phyloP scores from a whole-genome alignment of 2,329 filamentous ascomycete species.

The Sporothrix protearum region DNA sequence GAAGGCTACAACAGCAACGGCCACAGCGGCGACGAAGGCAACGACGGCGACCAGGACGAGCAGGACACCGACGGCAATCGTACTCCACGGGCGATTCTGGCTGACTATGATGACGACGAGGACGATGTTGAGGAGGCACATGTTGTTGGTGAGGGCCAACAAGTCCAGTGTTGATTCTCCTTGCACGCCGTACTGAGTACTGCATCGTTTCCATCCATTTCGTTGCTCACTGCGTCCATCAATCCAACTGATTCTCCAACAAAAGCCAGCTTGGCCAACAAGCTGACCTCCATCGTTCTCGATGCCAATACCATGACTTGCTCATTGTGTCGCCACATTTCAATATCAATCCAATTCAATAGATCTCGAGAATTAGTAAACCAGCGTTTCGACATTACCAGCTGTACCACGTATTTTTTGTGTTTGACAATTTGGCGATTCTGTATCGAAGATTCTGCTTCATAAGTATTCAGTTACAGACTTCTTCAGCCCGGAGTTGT shows the following conservation, averaged over 20 bases:
- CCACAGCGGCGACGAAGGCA: neutral
- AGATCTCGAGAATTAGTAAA: neutral
- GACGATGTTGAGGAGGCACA: neutral
- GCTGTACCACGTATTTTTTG: neutral
- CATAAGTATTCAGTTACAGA: neutral
- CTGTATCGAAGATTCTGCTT: neutral
- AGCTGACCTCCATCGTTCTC: neutral
- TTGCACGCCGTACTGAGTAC: neutral
- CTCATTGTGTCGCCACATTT: neutral
- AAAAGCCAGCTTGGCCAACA: neutral
- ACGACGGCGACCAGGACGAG: conserved; percentile 25
- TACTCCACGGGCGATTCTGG: conserved; percentile 38
- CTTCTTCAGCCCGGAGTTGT: neutral
- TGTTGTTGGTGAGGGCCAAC: neutral
- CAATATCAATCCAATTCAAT: neutral
- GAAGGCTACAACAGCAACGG: conserved; percentile 43
- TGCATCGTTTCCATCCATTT: neutral
- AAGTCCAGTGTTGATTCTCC: neutral
- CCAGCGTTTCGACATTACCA: neutral
- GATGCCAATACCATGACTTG: neutral
- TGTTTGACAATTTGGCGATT: neutral
- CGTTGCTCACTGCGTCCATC: neutral
- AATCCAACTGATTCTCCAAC: neutral
- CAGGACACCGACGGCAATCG: conserved; percentile 33
- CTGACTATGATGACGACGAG: conserved; percentile 35